These are phyloP conservation scores for Stagonosporopsis tanaceti DNA, from an alignment of 2,329 filamentous ascomycete species.

Conservation along the genomic window DNA sequence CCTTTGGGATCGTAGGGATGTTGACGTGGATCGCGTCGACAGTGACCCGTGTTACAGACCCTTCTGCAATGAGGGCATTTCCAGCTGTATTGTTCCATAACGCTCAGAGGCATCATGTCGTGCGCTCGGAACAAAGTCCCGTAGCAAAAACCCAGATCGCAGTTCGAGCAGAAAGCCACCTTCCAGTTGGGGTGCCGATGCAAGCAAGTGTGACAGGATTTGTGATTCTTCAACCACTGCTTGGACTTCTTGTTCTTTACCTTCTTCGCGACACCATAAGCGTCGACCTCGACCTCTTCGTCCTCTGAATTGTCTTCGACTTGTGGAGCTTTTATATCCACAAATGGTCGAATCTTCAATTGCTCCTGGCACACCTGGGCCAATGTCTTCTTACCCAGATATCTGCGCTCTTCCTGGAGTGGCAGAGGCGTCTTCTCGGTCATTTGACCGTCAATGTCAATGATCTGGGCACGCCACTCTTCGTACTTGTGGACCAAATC, in stretches of 20 bases:
- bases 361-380: constrained; percentile 96
- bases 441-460: constrained; percentile 73
- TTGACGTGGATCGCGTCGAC: constrained; percentile 73
- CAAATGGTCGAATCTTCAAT: constrained; percentile 78
- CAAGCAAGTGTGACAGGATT: constrained; percentile 81
- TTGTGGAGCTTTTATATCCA: constrained; percentile 74
- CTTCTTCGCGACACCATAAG: constrained; percentile 69
- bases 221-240: constrained; percentile 59
- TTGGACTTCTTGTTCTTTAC: constrained; percentile 67
- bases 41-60: constrained; percentile 87
- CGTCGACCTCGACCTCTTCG: constrained; percentile 67
- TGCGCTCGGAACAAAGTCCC: constrained; percentile 92
- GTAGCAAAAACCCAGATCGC: constrained; percentile 84
- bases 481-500: constrained; percentile 82
- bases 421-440: constrained; percentile 72
- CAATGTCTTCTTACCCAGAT: constrained; percentile 76
- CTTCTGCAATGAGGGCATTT: constrained; percentile 85
- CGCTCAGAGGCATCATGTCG: constrained; percentile 83
- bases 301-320: constrained; percentile 57
- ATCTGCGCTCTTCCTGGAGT: constrained; percentile 73
- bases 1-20: constrained; percentile 85
- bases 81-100: constrained; percentile 85
- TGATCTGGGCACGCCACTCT: constrained; percentile 79
- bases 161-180: constrained; percentile 80
- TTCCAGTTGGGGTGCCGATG: constrained; percentile 84